These are phyloP conservation scores for Trametopsis cervina DNA, from an alignment of 768 basidiomycete species.

Conservation along the genomic window DNA sequence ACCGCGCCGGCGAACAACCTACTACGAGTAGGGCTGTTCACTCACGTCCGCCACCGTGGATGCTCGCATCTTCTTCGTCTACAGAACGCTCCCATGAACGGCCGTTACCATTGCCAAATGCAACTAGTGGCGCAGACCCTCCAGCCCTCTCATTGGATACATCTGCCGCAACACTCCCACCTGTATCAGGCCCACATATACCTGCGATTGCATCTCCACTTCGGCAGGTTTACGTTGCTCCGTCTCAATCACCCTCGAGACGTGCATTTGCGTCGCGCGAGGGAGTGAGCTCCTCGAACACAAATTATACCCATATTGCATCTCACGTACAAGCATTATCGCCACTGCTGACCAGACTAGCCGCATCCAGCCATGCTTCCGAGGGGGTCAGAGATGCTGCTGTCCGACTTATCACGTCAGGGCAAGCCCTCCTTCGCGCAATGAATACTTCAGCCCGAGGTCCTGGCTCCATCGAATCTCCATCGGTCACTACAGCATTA, in stretches of 20 bases:
- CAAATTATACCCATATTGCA: background rate
- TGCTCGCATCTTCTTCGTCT: background rate
- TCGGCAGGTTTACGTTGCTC: background rate
- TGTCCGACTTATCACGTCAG: background rate
- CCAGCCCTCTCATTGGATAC: background rate
- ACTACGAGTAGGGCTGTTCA: background rate
- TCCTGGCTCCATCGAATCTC: too few relatives aligned
- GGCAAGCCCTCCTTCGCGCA: background rate
- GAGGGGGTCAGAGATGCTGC: background rate
- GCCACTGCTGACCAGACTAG: background rate
- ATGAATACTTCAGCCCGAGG: too few relatives aligned
- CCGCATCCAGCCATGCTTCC: background rate
- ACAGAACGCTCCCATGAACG: background rate
- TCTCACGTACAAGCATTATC: background rate
- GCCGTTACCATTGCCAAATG: background rate
- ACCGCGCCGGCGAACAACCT: background rate
- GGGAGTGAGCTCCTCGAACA: background rate
- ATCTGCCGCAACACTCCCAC: background rate
- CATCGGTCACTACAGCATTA: background rate
- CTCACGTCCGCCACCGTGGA: background rate
- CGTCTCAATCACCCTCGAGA: background rate
- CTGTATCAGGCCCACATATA: background rate
- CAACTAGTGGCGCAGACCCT: background rate
- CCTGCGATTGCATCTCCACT: background rate
- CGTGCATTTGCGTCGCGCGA: background rate